These are phyloP conservation scores for Scedosporium dehoogii DNA, from an alignment of 2,329 filamentous ascomycete species.

Conservation along the genomic window DNA sequence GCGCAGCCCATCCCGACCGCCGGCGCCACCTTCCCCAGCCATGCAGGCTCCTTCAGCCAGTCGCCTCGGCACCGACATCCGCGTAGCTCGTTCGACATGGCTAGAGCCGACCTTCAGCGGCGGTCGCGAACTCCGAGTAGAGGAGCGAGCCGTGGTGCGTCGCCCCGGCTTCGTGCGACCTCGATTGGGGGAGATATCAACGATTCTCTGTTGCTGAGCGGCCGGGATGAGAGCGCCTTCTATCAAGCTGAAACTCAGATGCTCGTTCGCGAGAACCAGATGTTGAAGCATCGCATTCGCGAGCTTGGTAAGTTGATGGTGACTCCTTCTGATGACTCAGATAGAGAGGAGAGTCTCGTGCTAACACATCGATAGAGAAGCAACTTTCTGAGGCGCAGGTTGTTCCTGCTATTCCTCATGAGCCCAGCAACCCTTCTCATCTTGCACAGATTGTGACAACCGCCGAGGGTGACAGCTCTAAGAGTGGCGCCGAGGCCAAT, in stretches of 20 bases:
- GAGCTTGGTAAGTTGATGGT: slow-evolving; percentile 50
- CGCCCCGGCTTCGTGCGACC: slow-evolving; percentile 45
- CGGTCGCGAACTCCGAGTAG: slow-evolving; percentile 48
- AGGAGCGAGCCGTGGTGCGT: slow-evolving; percentile 41
- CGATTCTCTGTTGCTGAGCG: slow-evolving; percentile 49
- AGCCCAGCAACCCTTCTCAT: slow-evolving; percentile 38
- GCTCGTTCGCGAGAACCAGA: slow-evolving; percentile 70
- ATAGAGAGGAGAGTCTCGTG: neutral
- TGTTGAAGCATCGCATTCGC: slow-evolving; percentile 64
- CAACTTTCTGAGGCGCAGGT: slow-evolving; percentile 36
- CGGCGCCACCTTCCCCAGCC: slow-evolving; percentile 19
- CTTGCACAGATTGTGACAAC: slow-evolving; percentile 36
- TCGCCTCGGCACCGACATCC: slow-evolving; percentile 40
- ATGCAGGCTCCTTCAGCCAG: slow-evolving; percentile 35
- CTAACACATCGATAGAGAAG: slow-evolving; percentile 31
- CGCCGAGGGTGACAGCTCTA: slow-evolving; percentile 25
- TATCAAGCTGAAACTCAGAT: slow-evolving; percentile 77
- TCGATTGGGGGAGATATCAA: slow-evolving; percentile 50
- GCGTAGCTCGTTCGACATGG: slow-evolving; percentile 50
- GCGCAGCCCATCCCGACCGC: slow-evolving; percentile 20
- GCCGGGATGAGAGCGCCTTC: slow-evolving; percentile 65
- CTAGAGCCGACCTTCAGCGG: slow-evolving; percentile 43
- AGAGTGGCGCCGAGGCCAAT: neutral
- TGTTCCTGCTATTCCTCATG: slow-evolving; percentile 24
- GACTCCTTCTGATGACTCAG: neutral